Evolutionary conservation across 306 rosid species (phyloP), one percentile per base, ranked within the genome.

Genomic region (Aeschynomene evenia): DNA sequence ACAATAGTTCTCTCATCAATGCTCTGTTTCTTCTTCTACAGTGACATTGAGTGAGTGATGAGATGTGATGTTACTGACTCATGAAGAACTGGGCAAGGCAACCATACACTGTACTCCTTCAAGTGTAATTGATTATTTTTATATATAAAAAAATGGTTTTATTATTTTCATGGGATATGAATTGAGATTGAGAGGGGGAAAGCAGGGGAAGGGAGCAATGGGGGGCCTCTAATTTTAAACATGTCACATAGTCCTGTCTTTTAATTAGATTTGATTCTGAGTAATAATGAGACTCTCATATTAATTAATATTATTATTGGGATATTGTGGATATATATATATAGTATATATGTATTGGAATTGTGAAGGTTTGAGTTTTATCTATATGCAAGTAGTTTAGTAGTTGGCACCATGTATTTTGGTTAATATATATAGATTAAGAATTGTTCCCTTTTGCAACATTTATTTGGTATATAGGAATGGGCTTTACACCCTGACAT

Each of bases 401-500:
- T 18, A 50, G 56, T 18, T 66, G 26, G 48, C 74, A 49, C 34
- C 37, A 68, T 66, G 77, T 49, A 18, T 72, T 14, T 50, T 33
- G 20, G 48, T 20, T 33, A 12, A 7, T 21, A 62, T 42, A 40
- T 4, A 28, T 28, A 4, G 37, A 33, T 33, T 33, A 34, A 29
- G 37, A 33, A 46, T 66, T 68, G 63, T 80, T 78, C 14, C 28
- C 12, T 31, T 51, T 2, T 29, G 37, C 5, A 56, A n/a, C 49
- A 55, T 61, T 26, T 18, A 67, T 48, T 22, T 24, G 5, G 9
- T 2, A 3, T 5, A 1, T 50, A 31, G 56, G 12, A 18, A 54
- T n/a, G 64, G 79, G 9, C 74, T 68, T 86, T 72, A 80, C 80
- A 73, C 36, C 78, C 76, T 66, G 75, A 70, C 75, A 68, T 75